Evolutionary conservation across 441 rosid species (phyloP).

Genomic region (Kokia cookei): DNA sequence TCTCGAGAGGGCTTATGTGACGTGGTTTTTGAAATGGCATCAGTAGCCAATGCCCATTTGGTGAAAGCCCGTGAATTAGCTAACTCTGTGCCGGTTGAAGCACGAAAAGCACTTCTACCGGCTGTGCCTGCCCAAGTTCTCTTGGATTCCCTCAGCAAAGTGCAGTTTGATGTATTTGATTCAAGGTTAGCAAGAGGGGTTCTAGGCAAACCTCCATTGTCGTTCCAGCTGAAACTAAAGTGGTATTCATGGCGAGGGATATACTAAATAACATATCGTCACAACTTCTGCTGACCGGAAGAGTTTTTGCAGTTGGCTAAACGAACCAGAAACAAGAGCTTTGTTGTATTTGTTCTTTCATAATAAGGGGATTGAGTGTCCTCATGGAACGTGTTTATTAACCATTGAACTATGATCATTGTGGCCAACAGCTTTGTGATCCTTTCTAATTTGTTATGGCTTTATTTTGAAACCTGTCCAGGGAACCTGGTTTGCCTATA

Average conservation of each 20-base stretch:
- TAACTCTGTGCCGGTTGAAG: conserved; percentile 50
- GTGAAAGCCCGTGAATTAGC: conserved; percentile 67
- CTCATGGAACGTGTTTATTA: not conserved
- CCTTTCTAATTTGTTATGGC: not conserved
- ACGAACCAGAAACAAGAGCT: not conserved
- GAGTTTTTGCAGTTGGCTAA: not conserved
- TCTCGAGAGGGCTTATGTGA: conserved; percentile 54
- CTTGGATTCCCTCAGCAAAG: conserved; percentile 52
- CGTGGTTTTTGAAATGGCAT: conserved; percentile 79
- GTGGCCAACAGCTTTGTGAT: not conserved
- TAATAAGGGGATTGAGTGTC: not conserved
- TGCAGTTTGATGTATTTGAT: conserved; percentile 52
- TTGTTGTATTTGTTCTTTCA: not conserved
- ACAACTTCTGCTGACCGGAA: not conserved
- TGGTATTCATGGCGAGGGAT: conserved; percentile 31
- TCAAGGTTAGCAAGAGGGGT: conserved; percentile 62
- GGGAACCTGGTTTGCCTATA: too few species aligned
- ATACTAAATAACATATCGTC: conserved; percentile 17
- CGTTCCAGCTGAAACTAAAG: conserved; percentile 69
- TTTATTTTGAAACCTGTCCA: not conserved
- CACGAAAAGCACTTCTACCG: conserved; percentile 62
- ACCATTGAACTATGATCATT: not conserved
- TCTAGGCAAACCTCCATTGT: conserved; percentile 65
- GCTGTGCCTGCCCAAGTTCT: conserved; percentile 66
- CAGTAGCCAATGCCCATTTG: conserved; percentile 72